Evolutionary conservation across 352 stramenopile genomes (phyloP).

Genomic region (Phytophthora pluvialis): DNA sequence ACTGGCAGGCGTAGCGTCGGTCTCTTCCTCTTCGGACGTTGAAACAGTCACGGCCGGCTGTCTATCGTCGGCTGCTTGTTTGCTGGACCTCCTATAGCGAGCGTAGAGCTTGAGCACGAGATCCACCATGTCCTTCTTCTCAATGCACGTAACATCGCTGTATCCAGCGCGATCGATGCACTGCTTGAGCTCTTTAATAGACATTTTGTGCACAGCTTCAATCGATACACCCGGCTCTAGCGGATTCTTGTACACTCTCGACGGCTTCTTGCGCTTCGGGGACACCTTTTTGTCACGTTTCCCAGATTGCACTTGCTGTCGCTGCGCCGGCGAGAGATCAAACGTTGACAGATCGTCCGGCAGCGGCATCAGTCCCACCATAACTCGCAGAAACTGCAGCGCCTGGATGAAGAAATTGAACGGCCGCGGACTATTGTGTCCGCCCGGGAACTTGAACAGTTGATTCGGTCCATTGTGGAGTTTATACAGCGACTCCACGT

Average conservation of each 20-base stretch:
- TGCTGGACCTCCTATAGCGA: slow-evolving; percentile 64
- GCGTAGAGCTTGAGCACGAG: slow-evolving; percentile 84
- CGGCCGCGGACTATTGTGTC: slow-evolving; percentile 80
- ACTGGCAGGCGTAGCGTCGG: slow-evolving; percentile 4
- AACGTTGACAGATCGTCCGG: slow-evolving; percentile 62
- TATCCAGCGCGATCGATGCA: slow-evolving; percentile 75
- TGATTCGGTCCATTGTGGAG: slow-evolving; percentile 82
- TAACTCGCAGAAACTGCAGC: slow-evolving; percentile 81
- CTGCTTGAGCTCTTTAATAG: slow-evolving; percentile 81
- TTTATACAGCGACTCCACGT: slow-evolving; percentile 76
- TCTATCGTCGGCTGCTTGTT: slow-evolving; percentile 42
- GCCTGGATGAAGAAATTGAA: slow-evolving; percentile 83
- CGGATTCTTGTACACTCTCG: slow-evolving; percentile 75
- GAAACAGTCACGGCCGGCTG: slow-evolving; percentile 8
- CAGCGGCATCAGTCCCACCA: slow-evolving; percentile 77
- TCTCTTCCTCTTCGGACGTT: slow-evolving; percentile 17
- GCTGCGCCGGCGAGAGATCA: slow-evolving; percentile 42
- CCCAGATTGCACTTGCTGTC: slow-evolving; percentile 25
- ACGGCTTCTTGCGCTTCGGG: slow-evolving; percentile 40
- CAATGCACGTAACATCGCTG: slow-evolving; percentile 74
- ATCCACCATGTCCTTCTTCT: slow-evolving; percentile 85
- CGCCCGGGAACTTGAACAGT: slow-evolving; percentile 79
- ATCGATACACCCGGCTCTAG: slow-evolving; percentile 56
- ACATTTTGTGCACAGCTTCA: slow-evolving; percentile 75
- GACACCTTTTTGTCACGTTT: slow-evolving; percentile 21